Conservation (phyloP, 177 flowering plant species). For the Vitis hybrid region DNA sequence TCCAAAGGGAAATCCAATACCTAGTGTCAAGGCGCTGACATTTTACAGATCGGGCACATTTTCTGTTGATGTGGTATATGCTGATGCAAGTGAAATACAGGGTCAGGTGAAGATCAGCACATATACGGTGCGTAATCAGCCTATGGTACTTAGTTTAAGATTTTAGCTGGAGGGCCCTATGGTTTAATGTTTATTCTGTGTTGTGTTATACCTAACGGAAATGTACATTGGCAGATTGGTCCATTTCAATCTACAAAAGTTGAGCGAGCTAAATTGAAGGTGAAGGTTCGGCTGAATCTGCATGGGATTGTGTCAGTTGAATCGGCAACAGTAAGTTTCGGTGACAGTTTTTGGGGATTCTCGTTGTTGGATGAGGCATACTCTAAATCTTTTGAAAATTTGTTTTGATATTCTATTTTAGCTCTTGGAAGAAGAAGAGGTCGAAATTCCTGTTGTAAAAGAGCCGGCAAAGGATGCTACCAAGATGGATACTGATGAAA, state of each 20-base stretch:
- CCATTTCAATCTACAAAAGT: constrained; percentile 71
- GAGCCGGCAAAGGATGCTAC: constrained; percentile 54
- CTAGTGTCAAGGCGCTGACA: constrained; percentile 84
- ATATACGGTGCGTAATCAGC: constrained; percentile 53
- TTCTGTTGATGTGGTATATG: constrained; percentile 74
- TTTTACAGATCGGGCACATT: constrained; percentile 77
- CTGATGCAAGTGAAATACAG: constrained; percentile 60
- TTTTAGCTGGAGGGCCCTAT: neutral
- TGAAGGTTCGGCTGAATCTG: constrained; percentile 74
- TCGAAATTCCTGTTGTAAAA: constrained; percentile 68
- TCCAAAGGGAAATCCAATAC: constrained; percentile 82
- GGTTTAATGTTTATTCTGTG: neutral
- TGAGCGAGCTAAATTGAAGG: constrained; percentile 70
- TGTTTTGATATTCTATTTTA: constrained; percentile 19
- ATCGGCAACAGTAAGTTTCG: constrained; percentile 77
- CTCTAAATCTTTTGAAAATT: neutral
- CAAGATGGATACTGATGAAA: constrained; percentile 83
- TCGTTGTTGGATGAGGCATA: neutral
- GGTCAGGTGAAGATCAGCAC: constrained; percentile 71
- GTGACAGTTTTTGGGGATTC: neutral
- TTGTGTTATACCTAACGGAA: neutral
- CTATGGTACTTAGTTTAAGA: neutral
- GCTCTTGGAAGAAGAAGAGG: constrained; percentile 90
- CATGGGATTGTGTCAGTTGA: constrained; percentile 84
- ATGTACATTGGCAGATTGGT: constrained; percentile 58